phyloP scores from a whole-genome alignment of 2,329 filamentous ascomycete genomes.

The Penicillium sp. region DNA sequence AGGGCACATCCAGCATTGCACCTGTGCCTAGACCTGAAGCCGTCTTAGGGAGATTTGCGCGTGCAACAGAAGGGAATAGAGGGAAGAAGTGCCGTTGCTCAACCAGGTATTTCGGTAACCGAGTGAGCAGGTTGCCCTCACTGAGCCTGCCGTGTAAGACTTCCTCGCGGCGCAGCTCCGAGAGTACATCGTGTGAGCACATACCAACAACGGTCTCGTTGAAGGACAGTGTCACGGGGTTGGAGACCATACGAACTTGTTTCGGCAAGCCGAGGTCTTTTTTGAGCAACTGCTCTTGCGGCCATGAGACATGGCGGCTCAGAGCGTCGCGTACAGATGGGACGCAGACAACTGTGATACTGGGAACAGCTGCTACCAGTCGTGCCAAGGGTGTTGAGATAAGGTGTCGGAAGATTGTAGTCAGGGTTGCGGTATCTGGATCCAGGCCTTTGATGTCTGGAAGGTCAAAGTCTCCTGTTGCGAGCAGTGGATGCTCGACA shows the following conservation, averaged over 20 bases:
- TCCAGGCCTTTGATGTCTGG: slow-evolving; percentile 67
- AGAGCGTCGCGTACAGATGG: slow-evolving; percentile 83
- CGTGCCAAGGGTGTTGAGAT: slow-evolving; percentile 72
- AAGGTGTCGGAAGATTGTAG: slow-evolving; percentile 78
- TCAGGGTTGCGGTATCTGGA: slow-evolving; percentile 75
- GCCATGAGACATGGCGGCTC: slow-evolving; percentile 83
- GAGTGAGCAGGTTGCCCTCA: slow-evolving; percentile 63
- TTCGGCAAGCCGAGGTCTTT: slow-evolving; percentile 79
- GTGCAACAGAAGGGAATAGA: slow-evolving; percentile 76
- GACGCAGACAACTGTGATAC: slow-evolving; percentile 76
- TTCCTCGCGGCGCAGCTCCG: slow-evolving; percentile 77
- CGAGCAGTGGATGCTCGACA: slow-evolving; percentile 83
- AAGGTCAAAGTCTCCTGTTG: slow-evolving; percentile 75
- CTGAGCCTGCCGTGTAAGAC: slow-evolving; percentile 57
- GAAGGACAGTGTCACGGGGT: slow-evolving; percentile 83
- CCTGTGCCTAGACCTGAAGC: slow-evolving; percentile 65
- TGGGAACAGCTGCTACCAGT: slow-evolving; percentile 69
- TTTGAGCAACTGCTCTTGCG: slow-evolving; percentile 68
- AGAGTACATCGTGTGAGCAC: slow-evolving; percentile 80
- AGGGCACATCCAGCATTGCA: slow-evolving; percentile 77
- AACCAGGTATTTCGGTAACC: slow-evolving; percentile 75
- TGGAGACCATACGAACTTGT: slow-evolving; percentile 74
- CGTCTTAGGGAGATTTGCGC: slow-evolving; percentile 65
- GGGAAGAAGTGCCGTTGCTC: slow-evolving; percentile 92
- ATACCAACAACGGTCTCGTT: slow-evolving; percentile 85